These are phyloP conservation scores for Striga asiatica DNA, from an alignment of 257 asterid species.

Conservation along the genomic window DNA sequence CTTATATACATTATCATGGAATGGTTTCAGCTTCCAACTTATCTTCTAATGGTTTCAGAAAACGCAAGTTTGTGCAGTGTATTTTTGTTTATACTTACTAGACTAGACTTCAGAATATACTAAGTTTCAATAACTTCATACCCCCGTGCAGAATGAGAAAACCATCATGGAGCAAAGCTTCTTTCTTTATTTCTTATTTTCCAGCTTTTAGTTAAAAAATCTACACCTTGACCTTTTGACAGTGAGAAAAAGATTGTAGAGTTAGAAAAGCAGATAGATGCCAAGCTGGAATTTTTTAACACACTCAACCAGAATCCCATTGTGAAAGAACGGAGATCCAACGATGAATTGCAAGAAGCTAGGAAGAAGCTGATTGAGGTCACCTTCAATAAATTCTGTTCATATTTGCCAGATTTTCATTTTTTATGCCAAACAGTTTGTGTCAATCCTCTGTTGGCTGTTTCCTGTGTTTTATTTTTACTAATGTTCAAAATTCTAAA, in stretches of 20 bases:
- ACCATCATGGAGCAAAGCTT: conserved; percentile 24
- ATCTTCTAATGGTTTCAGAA: no score
- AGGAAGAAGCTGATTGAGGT: conserved; percentile 62
- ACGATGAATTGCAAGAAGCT: conserved; percentile 73
- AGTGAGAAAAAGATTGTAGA: conserved; percentile 47
- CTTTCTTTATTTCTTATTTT: no score
- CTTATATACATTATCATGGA: no score
- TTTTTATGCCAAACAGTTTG: neutral
- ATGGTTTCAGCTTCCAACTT: no score
- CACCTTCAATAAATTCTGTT: conserved; percentile 18
- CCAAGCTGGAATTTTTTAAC: conserved; percentile 39
- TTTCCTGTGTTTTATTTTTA: no score
- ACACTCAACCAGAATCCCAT: conserved; percentile 46
- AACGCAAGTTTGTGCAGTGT: no score
- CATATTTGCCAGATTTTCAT: neutral
- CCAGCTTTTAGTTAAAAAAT: no score
- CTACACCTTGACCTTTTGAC: neutral
- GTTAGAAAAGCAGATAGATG: conserved; percentile 53
- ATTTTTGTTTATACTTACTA: no score
- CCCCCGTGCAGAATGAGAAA: conserved; percentile 25
- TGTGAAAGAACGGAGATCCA: conserved; percentile 53
- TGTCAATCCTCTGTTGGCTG: no score
- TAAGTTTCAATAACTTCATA: no score
- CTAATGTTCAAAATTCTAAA: no score
- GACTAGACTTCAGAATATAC: no score